phyloP scores from a whole-genome alignment of 2,329 filamentous ascomycete species.

The Fusarium sp. region DNA sequence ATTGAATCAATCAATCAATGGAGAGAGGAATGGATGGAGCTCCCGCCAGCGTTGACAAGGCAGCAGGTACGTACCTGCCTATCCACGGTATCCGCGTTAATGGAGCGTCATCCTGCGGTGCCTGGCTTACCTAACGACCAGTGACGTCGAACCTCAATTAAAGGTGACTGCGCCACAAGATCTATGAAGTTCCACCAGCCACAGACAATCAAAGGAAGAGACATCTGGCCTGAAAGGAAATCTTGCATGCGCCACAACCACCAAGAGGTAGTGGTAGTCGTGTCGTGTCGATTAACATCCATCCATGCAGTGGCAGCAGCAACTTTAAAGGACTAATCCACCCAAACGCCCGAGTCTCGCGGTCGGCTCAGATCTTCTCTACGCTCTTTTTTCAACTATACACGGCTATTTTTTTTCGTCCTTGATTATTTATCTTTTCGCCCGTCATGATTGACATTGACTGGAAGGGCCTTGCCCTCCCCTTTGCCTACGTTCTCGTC shows the following conservation, averaged over 20 bases:
- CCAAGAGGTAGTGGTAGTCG: conserved; percentile 16
- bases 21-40: conserved; percentile 14
- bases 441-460: conserved; percentile 68
- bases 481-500: conserved; percentile 89
- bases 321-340: conserved; percentile 2
- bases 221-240: conserved; percentile 39
- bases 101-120: conserved; percentile 46
- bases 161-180: background rate
- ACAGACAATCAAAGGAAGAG: conserved; percentile 16
- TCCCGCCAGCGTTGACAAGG: conserved; percentile 1
- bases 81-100: conserved; percentile 1
- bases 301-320: background rate
- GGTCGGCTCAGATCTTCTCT: conserved; percentile 23
- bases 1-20: conserved; percentile 33
- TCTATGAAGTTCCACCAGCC: conserved; percentile 4
- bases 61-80: conserved; percentile 26
- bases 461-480: conserved; percentile 88
- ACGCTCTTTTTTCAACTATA: conserved; percentile 28
- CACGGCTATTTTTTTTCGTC: background rate
- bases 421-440: conserved; percentile 5
- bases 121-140: conserved; percentile 39
- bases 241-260: conserved; percentile 32
- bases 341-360: conserved; percentile 4
- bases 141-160: conserved; percentile 36
- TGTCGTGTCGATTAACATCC: conserved; percentile 26